Conservation (phyloP, 768 basidiomycete genomes). For the Russula virescens region DNA sequence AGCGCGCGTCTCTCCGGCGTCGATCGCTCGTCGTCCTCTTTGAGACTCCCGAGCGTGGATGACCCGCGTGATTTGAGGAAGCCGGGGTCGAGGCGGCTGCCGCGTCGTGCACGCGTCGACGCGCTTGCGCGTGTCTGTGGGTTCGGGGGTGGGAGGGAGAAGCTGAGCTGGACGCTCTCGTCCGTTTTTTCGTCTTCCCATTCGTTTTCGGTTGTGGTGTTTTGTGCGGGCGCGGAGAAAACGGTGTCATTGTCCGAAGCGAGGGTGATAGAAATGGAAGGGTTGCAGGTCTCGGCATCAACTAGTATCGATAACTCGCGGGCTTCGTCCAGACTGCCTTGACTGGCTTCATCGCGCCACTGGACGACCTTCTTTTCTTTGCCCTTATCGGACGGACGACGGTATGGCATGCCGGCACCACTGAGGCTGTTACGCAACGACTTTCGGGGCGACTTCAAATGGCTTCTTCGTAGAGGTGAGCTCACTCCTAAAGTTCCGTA, state of each 20-base stretch:
- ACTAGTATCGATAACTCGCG: slow-evolving; percentile 28
- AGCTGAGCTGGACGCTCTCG: slow-evolving; percentile 59
- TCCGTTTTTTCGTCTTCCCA: slow-evolving; percentile 90
- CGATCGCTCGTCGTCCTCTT: slow-evolving; percentile 63
- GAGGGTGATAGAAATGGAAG: slow-evolving; percentile 30
- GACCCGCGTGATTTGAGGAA: slow-evolving; percentile 55
- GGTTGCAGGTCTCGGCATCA: slow-evolving; percentile 25
- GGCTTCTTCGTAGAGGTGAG: slow-evolving; percentile 40
- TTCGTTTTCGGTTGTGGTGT: slow-evolving; percentile 62
- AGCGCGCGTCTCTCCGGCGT: slow-evolving; percentile 40
- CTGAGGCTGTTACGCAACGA: slow-evolving; percentile 38
- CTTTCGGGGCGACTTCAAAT: slow-evolving; percentile 35
- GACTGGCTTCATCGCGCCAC: slow-evolving; percentile 84
- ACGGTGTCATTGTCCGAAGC: slow-evolving; percentile 36
- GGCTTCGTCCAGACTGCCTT: slow-evolving; percentile 69
- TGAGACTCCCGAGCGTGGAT: slow-evolving; percentile 54
- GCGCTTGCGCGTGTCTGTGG: slow-evolving; percentile 17
- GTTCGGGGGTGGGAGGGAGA: slow-evolving; percentile 31
- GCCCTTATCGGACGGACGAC: slow-evolving; percentile 59
- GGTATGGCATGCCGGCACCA: slow-evolving; percentile 45
- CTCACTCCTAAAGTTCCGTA: slow-evolving; percentile 32
- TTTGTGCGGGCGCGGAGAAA: slow-evolving; percentile 34
- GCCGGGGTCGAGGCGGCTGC: slow-evolving; percentile 60
- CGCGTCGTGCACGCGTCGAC: slow-evolving; percentile 35
- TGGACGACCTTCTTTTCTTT: slow-evolving; percentile 65